A percentile compares a stretch with the other conserved stretches of the same genome.
Conservation (phyloP, 1,139 yeast genomes). For the Yamadazyma sp. region DNA sequence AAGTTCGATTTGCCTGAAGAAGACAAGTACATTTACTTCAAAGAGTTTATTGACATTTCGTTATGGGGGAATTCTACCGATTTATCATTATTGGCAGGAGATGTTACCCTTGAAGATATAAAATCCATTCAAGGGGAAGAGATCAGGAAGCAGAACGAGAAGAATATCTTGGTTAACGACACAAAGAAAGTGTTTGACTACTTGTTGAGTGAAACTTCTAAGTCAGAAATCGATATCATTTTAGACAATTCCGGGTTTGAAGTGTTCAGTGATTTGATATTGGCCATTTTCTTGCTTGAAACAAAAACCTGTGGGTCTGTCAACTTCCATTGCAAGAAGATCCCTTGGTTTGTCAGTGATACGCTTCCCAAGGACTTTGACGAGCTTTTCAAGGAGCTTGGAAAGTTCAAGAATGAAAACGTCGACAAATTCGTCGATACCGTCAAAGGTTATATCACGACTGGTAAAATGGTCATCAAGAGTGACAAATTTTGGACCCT, state of each 20-base stretch:
- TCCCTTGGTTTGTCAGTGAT: slow-evolving; percentile 98
- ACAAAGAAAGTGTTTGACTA: slow-evolving; percentile 64
- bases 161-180: slow-evolving; percentile 80
- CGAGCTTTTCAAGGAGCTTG: slow-evolving; percentile 58
- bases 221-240: slow-evolving; percentile 71
- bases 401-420: slow-evolving; percentile 54
- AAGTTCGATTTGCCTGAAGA: slow-evolving; percentile 38
- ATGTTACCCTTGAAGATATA: slow-evolving; percentile 77
- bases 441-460: slow-evolving; percentile 51
- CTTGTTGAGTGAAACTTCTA: slow-evolving; percentile 19
- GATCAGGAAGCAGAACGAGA: slow-evolving; percentile 79
- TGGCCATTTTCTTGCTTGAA: slow-evolving; percentile 75
- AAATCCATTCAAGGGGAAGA: slow-evolving; percentile 89
- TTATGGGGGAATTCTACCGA: slow-evolving; percentile 99
- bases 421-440: slow-evolving; percentile 25
- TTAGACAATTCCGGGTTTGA: slow-evolving; percentile 96
- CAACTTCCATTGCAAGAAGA: slow-evolving; percentile 81
- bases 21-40: slow-evolving; percentile 56
- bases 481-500: slow-evolving; percentile 88
- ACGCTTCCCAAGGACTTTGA: slow-evolving; percentile 82
- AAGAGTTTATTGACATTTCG: slow-evolving; percentile 83
- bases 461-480: slow-evolving; percentile 55
- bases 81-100: slow-evolving; percentile 80
- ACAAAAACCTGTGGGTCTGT: slow-evolving; percentile 60
- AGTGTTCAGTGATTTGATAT: slow-evolving; percentile 80